Conservation (phyloP, 768 basidiomycete genomes). For the Pholiota conissans region DNA sequence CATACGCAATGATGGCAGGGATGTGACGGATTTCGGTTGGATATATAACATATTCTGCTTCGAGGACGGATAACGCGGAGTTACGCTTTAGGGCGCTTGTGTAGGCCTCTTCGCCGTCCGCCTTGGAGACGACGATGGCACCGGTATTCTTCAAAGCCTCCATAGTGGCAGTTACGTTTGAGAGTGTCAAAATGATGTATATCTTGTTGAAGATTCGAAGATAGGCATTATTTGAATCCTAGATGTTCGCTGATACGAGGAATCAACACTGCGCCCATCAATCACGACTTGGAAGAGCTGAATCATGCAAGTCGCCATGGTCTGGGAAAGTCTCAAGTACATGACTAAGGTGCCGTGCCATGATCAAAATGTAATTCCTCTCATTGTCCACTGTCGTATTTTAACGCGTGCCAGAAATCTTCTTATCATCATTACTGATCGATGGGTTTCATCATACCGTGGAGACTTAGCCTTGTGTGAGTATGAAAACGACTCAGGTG, state of each 20-base stretch:
- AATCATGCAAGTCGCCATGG: too few relatives aligned
- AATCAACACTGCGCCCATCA: too few relatives aligned
- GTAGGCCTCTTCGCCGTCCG: background rate
- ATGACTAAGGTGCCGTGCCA: background rate
- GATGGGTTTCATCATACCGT: background rate
- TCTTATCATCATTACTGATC: background rate
- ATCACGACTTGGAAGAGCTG: background rate
- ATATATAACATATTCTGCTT: constrained; percentile 8
- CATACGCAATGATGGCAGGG: constrained; percentile 5
- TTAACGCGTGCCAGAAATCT: background rate
- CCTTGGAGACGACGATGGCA: background rate
- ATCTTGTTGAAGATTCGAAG: background rate
- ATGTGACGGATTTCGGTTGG: constrained; percentile 4
- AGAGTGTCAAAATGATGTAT: background rate
- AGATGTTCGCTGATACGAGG: background rate
- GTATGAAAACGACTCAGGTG: background rate
- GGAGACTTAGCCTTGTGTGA: background rate
- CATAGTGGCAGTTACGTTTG: background rate
- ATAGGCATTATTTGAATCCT: background rate
- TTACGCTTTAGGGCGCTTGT: constrained; percentile 3
- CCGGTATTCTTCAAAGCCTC: background rate
- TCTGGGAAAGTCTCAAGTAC: background rate
- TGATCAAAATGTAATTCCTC: background rate
- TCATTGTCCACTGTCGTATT: background rate
- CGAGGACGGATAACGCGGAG: constrained; percentile 5